phyloP scores from a whole-genome alignment of 345 rosid species.

The Atalantia buxifolia region DNA sequence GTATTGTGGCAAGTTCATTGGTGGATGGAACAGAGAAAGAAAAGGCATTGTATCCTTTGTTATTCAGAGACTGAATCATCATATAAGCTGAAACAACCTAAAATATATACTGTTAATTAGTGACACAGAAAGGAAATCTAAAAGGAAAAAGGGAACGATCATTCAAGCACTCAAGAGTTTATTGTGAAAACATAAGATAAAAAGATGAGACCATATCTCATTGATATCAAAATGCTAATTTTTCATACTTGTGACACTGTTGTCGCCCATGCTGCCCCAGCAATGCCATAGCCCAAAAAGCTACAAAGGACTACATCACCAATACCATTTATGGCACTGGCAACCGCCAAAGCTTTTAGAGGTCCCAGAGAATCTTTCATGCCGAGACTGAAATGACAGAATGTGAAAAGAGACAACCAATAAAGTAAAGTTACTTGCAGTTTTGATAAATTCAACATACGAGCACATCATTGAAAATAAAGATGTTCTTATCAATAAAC shows the following conservation, averaged over 20 bases:
- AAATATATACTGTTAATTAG: slow-evolving; percentile 9
- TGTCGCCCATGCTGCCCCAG: slow-evolving; percentile 98
- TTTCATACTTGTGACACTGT: slow-evolving; percentile 71
- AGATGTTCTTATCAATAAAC: not conserved
- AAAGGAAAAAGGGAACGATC: not conserved
- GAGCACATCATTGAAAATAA: not conserved
- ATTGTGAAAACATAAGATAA: not conserved
- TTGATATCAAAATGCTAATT: not conserved
- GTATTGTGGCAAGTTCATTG: slow-evolving; percentile 50
- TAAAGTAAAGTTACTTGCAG: not conserved
- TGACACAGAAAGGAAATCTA: not conserved
- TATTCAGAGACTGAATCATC: slow-evolving; percentile 80
- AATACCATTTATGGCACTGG: slow-evolving; percentile 68
- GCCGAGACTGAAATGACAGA: slow-evolving; percentile 62
- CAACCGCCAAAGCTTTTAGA: slow-evolving; percentile 80
- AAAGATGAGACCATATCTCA: not conserved
- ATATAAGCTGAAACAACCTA: slow-evolving; percentile 85
- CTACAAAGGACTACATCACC: slow-evolving; percentile 81
- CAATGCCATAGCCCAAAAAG: slow-evolving; percentile 74
- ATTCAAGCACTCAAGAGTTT: not conserved
- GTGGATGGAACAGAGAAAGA: slow-evolving; percentile 59
- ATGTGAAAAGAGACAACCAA: not conserved
- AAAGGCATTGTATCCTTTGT: slow-evolving; percentile 72
- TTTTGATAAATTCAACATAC: not conserved
- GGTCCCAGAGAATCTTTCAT: slow-evolving; percentile 98